Conservation (phyloP, 257 asterid species). For the Avicennia marina region DNA sequence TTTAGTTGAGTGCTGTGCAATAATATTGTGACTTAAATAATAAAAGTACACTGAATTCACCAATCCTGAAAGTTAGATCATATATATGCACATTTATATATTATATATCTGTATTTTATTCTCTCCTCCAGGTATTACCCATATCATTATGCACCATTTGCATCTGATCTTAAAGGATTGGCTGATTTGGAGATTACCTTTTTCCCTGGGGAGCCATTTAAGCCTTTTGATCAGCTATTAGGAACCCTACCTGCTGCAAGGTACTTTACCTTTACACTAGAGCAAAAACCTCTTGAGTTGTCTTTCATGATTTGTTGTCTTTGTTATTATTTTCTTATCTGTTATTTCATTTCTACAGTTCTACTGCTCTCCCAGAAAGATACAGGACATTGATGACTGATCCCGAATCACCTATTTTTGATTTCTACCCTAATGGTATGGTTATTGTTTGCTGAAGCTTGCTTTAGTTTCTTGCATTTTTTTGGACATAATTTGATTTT, state of each 20-base stretch:
- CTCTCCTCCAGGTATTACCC: conserved; percentile 79
- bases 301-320: too few relatives aligned
- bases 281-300: conserved; percentile 7
- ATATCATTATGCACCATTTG: conserved; percentile 97
- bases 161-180: conserved; percentile 83
- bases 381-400: conserved; percentile 85
- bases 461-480: not conserved
- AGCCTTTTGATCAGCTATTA: conserved; percentile 96
- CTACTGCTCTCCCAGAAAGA: conserved; percentile 76
- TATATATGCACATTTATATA: too few relatives aligned
- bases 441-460: conserved; percentile 12
- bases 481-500: conserved; percentile 20
- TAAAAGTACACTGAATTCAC: not conserved
- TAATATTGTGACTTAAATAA: conserved; percentile 13
- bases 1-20: not conserved
- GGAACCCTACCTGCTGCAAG: conserved; percentile 98
- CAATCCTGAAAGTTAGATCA: conserved; percentile 8
- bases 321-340: conserved; percentile 1
- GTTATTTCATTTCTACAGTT: conserved; percentile 38
- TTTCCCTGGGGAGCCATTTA: conserved; percentile 86
- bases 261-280: conserved; percentile 30
- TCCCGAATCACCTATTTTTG: conserved; percentile 73
- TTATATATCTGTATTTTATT: too few relatives aligned
- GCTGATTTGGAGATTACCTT: conserved; percentile 80
- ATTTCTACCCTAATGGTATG: conserved; percentile 83